Base-by-base conservation (phyloP, 2,329 filamentous ascomycete species). In the Stemphylium lycopersici region DNA sequence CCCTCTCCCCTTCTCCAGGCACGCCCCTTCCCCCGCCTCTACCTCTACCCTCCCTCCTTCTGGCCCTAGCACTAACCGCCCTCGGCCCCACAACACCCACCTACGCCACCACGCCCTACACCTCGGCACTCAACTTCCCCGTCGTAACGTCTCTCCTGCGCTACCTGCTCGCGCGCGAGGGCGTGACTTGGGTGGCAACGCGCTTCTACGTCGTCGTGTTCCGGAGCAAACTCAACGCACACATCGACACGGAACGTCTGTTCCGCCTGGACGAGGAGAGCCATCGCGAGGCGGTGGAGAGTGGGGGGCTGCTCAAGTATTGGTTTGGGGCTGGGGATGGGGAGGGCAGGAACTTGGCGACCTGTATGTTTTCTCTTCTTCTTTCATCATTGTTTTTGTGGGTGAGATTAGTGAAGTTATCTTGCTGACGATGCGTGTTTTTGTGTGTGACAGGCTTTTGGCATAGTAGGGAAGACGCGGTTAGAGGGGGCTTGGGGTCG, bases 201-300 rank as follows among this genome's bases (percentile, higher is more conserved):
- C 81, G 79, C 24, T 96, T 93, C 78, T 96, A 93, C 76, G 87
- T 95, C 51, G 91, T 96, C 36, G 88, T 88, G 4, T 96, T 96
- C 76, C 84, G 90, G 13, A 93, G 90, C 5, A 83, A 81, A 60
- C 84, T 96, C 51, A 86, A 87, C 33, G 80, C 83, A 2, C 83
- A 81, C 11, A 89, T 88, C 1, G 85, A 91, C 58, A 85, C 86
- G 55, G 83, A 84, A 10, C 81, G 88, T 54, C 82, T 96, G 34
- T 87, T 87, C 36, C 80, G 82, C 22, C 81, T 96, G 29, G 93
- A 96, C 75, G 87, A 88, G 69, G 86, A 86, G 55, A 90, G 90
- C 6, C 92, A 96, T 72, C 81, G 84, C 20, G 92, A 96, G 73
- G 93, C 93, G 11, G 88, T 87, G 15, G 83, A 83, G 34, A 90